Base-by-base conservation (phyloP, 179 eudicot genomes). In the Beta lomatogona region DNA sequence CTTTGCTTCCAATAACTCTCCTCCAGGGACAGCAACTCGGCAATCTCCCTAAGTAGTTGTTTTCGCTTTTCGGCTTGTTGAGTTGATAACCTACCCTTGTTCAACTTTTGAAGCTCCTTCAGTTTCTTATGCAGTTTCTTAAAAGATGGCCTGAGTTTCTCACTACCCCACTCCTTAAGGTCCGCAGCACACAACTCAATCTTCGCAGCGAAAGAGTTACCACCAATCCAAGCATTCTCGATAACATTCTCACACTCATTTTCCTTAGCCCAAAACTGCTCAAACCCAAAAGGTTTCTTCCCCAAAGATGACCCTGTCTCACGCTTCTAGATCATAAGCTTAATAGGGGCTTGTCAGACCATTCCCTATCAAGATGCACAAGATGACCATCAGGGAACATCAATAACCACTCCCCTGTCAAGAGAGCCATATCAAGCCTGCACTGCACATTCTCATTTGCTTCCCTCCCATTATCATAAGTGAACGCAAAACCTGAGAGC, bases 291-390 rank as follows among this genome's bases (percentile, higher is more conserved):
- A 25, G 28, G 28, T 25, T 25, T 25, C 28, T 25, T 1, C 28
- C 28, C 28, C 22, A 14, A 36, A 7, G 2, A 15, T 14, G 0
- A 41, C 53, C 5, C 31, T 25, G 7, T 64, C 25, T 6, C 31
- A 31, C 3, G 18, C 2, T 3, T 76, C 8, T 36, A 14, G 0
- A 59, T 4, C 0, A 6, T 0, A 6, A 58, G 22, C 25, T 31
- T 36, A 1, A 75, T 36, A 5, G 78, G 78, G 0, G 78, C 68
- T 75, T 68, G 25, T 75, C 54, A 10, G 78, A 75, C 68, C 68
- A 75, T 4, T 59, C 78, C 16, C 67, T 28, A 36, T 58, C 78
- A 5, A 75, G 54, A 7, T 75, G 10, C 0, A 8, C 2, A 0
- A 75, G 46, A 3, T 41, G 50, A 2, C 68, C 52, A 6, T 16